Conservation (phyloP, 306 rosid species). For the Gynostemma pentaphyllum region DNA sequence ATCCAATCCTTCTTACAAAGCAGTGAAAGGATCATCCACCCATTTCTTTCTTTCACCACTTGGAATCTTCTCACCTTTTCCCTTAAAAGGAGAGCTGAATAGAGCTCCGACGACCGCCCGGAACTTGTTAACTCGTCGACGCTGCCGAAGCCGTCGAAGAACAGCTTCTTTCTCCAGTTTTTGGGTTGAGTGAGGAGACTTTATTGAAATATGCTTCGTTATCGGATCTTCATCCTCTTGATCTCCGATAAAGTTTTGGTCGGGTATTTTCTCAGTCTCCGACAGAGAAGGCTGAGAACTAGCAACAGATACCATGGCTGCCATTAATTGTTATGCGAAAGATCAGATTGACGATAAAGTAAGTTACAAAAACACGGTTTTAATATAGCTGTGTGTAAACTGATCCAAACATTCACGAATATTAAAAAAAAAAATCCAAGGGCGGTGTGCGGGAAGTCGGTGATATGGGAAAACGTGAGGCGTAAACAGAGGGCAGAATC, state of each 20-base stretch:
- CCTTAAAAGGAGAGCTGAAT: slow-evolving; percentile 10
- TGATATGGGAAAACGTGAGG: background rate
- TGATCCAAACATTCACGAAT: too few species aligned
- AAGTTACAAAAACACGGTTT: too few species aligned
- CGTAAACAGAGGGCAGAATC: background rate
- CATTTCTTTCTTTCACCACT: slow-evolving; percentile 19
- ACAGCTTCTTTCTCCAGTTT: slow-evolving; percentile 23
- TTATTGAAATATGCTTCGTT: slow-evolving; percentile 21
- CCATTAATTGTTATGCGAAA: too few species aligned
- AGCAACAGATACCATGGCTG: background rate
- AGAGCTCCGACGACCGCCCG: slow-evolving; percentile 14
- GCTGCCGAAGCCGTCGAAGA: slow-evolving; percentile 30
- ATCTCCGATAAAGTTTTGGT: background rate
- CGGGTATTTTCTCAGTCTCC: background rate
- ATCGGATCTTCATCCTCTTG: slow-evolving; percentile 4
- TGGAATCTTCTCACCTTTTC: background rate
- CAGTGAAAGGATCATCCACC: slow-evolving; percentile 36
- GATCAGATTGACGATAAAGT: too few species aligned
- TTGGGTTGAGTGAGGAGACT: slow-evolving; percentile 17
- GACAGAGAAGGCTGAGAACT: background rate
- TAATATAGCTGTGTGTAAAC: too few species aligned
- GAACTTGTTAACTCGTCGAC: slow-evolving; percentile 22
- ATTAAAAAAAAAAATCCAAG: too few species aligned
- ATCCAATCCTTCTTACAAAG: slow-evolving; percentile 20
- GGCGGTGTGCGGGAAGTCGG: background rate